Base-by-base conservation (phyloP, 805 yeast genomes). In the Pichia occidentalis region DNA sequence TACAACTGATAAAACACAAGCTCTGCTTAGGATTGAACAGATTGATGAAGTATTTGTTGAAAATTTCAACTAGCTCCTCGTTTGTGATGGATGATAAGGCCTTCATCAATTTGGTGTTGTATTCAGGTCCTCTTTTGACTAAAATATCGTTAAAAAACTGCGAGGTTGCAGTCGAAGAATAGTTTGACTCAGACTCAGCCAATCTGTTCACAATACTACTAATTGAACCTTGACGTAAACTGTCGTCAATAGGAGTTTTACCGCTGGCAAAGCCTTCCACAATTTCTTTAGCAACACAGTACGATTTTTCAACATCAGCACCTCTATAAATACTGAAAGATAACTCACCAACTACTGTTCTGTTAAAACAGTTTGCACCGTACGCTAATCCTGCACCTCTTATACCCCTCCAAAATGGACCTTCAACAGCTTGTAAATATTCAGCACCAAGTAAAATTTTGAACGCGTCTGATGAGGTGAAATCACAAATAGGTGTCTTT, bases 371-470 rank as follows among this genome's bases (percentile, higher is more conserved):
- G 38, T 65, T 67, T 1, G 90, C 92, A 26, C 96, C 97, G 57
- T 92, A 92, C 0, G 97, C 97, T 29, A 85, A 65, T 3, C 98
- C 98, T 1, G 87, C 72, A 28, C 98, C 98, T 61, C 98, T 75
- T 24, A 92, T 84, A 39, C 94, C 95, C 51, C 85, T 74, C 97
- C 97, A 90, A 46, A 90, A 80, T 24, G 97, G 98, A 3, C 98
- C 98, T 58, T 92, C 98, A 14, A 85, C 86, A 25, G 86, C 82
- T 47, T 80, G 83, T 39, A 92, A 65, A 50, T 78, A 82, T 39
- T 83, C 87, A 6, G 81, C 70, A 6, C 87, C 85, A 20, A 88
- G 68, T 0, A 80, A 71, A 28, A 90, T 67, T 19, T 79, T 80
- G 36, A 82, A 77, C 22, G 78, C 65, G 49, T 88, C 95, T 16